These are phyloP conservation scores for Leccinum pallidistipes DNA, from an alignment of 1,284 basidiomycete genomes.

Conservation along the genomic window DNA sequence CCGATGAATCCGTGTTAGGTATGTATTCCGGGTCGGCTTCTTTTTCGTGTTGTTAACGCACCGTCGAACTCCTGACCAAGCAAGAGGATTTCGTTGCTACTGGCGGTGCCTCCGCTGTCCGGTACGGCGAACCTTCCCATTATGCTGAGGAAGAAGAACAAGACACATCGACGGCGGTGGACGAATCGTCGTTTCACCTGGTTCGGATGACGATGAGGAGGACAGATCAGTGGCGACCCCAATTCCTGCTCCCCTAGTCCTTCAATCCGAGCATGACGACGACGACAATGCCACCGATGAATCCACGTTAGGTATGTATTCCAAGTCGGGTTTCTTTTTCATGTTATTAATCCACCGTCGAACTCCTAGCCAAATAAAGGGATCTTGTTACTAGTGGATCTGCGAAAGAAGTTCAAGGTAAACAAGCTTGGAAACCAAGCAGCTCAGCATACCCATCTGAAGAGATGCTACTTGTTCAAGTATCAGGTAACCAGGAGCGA, in stretches of 20 bases:
- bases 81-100: neutral
- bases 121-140: constrained; percentile 21
- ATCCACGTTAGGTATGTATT: constrained; percentile 13
- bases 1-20: too few relatives aligned
- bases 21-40: too few relatives aligned
- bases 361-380: constrained; percentile 11
- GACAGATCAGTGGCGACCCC: constrained; percentile 15
- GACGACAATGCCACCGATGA: neutral
- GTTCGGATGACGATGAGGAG: constrained; percentile 17
- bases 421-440: neutral
- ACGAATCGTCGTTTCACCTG: constrained; percentile 21
- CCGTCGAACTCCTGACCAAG: too few relatives aligned
- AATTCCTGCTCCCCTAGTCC: constrained; percentile 4
- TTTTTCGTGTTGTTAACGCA: too few relatives aligned
- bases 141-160: constrained; percentile 25
- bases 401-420: constrained; percentile 10
- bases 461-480: constrained; percentile 1
- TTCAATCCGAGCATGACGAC: constrained; percentile 4
- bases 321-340: neutral
- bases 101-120: constrained; percentile 10
- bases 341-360: constrained; percentile 6
- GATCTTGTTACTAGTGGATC: constrained; percentile 1
- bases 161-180: constrained; percentile 15
- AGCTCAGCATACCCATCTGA: constrained; percentile 5
- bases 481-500: constrained; percentile 14